Percentiles rank a stretch among this genome's conserved stretches.
Evolutionary conservation across 306 rosid species (phyloP).

Genomic region (Pachyrhizus erosus): DNA sequence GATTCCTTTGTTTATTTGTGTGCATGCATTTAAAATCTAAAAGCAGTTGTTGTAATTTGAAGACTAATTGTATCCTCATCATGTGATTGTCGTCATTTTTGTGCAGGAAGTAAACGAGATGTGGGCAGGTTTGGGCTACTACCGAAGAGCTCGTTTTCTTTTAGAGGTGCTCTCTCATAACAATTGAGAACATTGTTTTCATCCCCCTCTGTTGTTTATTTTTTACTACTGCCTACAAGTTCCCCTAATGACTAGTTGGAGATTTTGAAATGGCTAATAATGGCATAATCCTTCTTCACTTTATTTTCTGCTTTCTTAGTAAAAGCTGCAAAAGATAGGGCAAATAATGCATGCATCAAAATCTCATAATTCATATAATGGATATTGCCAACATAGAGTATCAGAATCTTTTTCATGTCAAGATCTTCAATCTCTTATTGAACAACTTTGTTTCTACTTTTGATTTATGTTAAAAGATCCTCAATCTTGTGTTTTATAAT

Average conservation of each 20-base stretch:
- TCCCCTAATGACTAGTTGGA: background rate
- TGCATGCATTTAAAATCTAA: background rate
- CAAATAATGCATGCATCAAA: background rate
- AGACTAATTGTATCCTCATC: conserved; percentile 23
- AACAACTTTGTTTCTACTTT: conserved; percentile 12
- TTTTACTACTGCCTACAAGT: background rate
- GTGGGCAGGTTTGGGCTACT: conserved; percentile 98
- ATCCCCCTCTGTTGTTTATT: background rate
- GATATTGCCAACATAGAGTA: conserved; percentile 11
- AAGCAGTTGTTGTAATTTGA: conserved; percentile 13
- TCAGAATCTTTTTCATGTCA: conserved; percentile 14
- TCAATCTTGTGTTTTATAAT: background rate
- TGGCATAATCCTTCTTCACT: background rate
- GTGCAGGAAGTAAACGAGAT: conserved; percentile 90
- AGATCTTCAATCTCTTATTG: conserved; percentile 24
- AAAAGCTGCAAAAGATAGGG: background rate
- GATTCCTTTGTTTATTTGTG: conserved; percentile 24
- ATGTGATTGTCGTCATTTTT: conserved; percentile 9
- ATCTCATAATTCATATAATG: conserved; percentile 29
- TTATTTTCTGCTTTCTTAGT: background rate
- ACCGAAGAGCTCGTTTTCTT: conserved; percentile 92
- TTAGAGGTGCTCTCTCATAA: conserved; percentile 62
- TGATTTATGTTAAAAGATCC: conserved; percentile 26
- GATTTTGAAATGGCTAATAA: conserved; percentile 10
- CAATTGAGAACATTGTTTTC: background rate